Conservation (phyloP, 1,139 yeast genomes). For the Chernovozyma sophiae-reginae region DNA sequence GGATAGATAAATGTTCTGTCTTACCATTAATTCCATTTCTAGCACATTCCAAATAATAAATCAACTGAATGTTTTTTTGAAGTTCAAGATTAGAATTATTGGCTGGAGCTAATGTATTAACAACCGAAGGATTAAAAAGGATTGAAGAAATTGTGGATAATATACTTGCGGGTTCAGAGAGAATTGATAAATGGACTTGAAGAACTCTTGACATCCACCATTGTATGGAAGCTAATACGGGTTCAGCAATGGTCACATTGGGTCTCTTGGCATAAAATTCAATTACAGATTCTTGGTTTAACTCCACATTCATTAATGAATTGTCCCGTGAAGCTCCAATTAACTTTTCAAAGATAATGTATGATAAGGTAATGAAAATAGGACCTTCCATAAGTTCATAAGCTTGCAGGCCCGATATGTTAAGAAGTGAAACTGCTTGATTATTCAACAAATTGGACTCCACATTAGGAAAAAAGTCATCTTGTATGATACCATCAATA, state of each 20-base stretch:
- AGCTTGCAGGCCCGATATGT: constrained; percentile 59
- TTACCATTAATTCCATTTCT: constrained; percentile 58
- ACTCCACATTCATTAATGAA: constrained; percentile 21
- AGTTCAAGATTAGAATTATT: constrained; percentile 17
- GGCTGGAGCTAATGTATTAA: constrained; percentile 26
- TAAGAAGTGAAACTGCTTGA: constrained; percentile 37
- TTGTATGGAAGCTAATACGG: constrained; percentile 42
- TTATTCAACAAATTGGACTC: constrained; percentile 26
- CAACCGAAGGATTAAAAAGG: constrained; percentile 31
- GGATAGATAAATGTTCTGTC: constrained; percentile 53
- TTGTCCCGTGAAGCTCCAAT: constrained; percentile 27
- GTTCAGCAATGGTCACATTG: constrained; percentile 10
- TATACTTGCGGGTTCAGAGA: constrained; percentile 54
- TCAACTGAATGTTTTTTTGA: constrained; percentile 36
- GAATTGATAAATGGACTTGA: constrained; percentile 56
- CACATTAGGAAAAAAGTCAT: constrained; percentile 27
- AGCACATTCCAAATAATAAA: constrained; percentile 64
- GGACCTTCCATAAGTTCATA: constrained; percentile 60
- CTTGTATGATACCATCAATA: constrained; percentile 32
- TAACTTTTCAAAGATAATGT: constrained; percentile 49
- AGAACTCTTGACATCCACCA: constrained; percentile 78
- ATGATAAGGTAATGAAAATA: constrained; percentile 43
- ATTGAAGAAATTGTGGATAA: constrained; percentile 38
- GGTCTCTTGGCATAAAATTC: constrained; percentile 1
- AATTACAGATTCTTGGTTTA: constrained; percentile 9